These are phyloP conservation scores for Epicoccum sorghinum DNA, from an alignment of 2,329 filamentous ascomycete species.

Conservation along the genomic window DNA sequence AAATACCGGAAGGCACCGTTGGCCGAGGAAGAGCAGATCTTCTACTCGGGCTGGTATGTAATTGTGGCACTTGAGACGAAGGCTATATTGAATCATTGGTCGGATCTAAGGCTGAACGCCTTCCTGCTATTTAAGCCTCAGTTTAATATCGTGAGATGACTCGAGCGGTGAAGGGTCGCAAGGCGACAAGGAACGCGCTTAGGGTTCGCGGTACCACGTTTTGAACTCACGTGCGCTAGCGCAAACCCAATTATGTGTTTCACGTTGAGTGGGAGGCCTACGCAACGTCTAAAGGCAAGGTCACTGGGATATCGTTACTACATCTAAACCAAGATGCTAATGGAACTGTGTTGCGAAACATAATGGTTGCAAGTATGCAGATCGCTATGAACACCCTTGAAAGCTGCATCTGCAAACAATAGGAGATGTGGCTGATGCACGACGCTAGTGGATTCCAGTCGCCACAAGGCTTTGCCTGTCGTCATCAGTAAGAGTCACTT, in stretches of 20 bases:
- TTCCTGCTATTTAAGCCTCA: neutral
- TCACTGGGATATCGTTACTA: neutral
- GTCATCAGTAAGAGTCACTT: conserved; percentile 27
- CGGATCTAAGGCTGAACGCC: neutral
- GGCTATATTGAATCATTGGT: neutral
- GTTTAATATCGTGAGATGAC: conserved; percentile 1
- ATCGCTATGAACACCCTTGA: conserved; percentile 2
- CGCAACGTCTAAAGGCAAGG: neutral
- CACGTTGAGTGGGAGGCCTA: neutral
- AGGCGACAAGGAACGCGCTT: neutral
- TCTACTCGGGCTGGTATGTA: neutral
- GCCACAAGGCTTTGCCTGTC: conserved; percentile 20
- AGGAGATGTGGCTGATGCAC: conserved; percentile 19
- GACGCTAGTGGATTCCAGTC: conserved; percentile 6
- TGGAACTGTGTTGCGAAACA: neutral
- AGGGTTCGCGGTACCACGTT: conserved; percentile 2
- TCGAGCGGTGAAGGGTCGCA: conserved; percentile 1
- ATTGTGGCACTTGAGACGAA: neutral
- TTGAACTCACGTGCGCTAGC: conserved; percentile 7
- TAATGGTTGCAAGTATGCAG: neutral
- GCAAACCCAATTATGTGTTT: conserved; percentile 12
- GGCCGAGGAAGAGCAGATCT: conserved; percentile 6
- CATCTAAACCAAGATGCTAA: neutral
- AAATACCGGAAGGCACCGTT: conserved; percentile 12
- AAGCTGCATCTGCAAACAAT: conserved; percentile 1